Evolutionary conservation across 805 yeast genomes (phyloP).

Genomic region (Suhomyces tanzawaensis): DNA sequence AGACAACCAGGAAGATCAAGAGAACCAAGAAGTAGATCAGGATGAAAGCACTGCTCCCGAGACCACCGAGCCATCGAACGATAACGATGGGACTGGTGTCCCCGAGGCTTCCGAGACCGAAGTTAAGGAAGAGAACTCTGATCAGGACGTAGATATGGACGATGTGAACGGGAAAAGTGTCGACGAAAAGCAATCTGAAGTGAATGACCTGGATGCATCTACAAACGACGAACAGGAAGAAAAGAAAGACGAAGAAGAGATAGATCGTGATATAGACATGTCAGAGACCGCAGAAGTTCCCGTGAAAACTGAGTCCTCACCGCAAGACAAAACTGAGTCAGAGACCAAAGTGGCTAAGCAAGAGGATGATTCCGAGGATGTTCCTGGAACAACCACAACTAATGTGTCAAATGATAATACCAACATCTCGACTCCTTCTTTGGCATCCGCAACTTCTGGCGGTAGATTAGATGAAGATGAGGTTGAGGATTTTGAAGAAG

Average conservation of each 20-base stretch:
- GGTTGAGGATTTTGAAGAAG: constrained; percentile 4
- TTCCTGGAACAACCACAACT: background rate
- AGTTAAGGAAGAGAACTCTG: background rate
- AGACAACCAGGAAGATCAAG: too few species aligned
- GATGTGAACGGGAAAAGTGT: constrained; percentile 2
- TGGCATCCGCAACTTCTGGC: background rate
- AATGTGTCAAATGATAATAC: background rate
- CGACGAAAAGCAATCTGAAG: background rate
- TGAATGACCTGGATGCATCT: background rate
- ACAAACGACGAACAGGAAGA: constrained; percentile 6
- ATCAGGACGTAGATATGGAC: constrained; percentile 8
- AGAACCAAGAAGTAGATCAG: too few species aligned
- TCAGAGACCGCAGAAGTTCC: background rate
- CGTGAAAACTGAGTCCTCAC: too few species aligned
- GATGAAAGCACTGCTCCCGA: too few species aligned
- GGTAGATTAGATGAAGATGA: constrained; percentile 9
- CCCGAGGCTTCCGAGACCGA: background rate
- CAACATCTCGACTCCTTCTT: background rate
- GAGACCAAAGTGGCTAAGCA: background rate
- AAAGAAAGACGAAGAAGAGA: background rate
- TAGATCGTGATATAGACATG: background rate
- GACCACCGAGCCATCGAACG: background rate
- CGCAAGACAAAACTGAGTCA: too few species aligned
- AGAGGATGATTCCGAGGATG: background rate
- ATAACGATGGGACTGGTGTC: background rate